A percentile compares a stretch with the other conserved stretches of the same genome.
Evolutionary conservation across 1,284 basidiomycete genomes (phyloP).

Genomic region (Cystobasidium sp.): DNA sequence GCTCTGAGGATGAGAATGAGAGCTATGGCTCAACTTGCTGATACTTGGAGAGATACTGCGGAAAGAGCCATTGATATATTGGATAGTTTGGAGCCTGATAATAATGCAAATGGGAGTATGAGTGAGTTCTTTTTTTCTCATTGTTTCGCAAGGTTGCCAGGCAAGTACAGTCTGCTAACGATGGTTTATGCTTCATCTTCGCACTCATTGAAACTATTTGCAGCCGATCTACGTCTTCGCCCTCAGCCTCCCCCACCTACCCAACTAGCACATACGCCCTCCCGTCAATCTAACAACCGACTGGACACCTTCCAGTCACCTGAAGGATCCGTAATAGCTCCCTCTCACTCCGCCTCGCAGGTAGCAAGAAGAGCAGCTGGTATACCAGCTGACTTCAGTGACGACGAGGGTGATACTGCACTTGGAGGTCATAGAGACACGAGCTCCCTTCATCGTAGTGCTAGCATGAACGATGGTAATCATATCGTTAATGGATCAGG

Average conservation of each 20-base stretch:
- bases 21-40: slow-evolving; percentile 58
- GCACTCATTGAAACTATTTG: background rate
- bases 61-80: slow-evolving; percentile 56
- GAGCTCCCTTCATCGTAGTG: slow-evolving; percentile 19
- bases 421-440: slow-evolving; percentile 3
- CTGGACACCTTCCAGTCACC: slow-evolving; percentile 38
- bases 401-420: slow-evolving; percentile 46
- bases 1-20: slow-evolving; percentile 58
- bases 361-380: slow-evolving; percentile 51
- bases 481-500: slow-evolving; percentile 15
- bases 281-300: slow-evolving; percentile 51
- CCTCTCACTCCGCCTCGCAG: slow-evolving; percentile 58
- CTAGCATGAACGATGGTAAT: slow-evolving; percentile 26
- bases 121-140: slow-evolving; percentile 45
- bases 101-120: slow-evolving; percentile 38
- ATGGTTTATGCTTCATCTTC: background rate
- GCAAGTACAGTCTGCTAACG: background rate
- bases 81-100: slow-evolving; percentile 55
- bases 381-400: slow-evolving; percentile 44
- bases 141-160: background rate
- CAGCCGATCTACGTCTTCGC: slow-evolving; percentile 40
- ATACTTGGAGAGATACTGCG: slow-evolving; percentile 57
- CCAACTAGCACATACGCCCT: slow-evolving; percentile 48
- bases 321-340: slow-evolving; percentile 50
- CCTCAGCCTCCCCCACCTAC: slow-evolving; percentile 43